Percentiles rank a stretch among this genome's conserved stretches.
Evolutionary conservation across 192 early-diverging fungal species (phyloP).

Genomic region (Geosiphon pyriformis): DNA sequence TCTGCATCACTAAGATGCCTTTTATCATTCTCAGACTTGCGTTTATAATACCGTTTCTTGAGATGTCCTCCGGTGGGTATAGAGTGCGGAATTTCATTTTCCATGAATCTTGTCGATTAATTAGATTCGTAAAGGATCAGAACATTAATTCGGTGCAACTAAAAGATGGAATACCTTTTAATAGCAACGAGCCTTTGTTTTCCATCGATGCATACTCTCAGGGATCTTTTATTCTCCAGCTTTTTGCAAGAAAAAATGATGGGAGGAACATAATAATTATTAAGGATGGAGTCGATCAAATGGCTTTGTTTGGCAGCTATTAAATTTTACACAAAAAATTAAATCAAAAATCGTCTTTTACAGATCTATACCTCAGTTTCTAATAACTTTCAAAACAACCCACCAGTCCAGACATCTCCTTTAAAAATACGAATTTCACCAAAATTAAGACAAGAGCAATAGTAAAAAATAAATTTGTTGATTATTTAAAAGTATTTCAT

Average conservation of each 20-base stretch:
- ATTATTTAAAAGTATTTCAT: no score
- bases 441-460: no score
- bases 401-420: background rate
- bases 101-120: constrained; percentile 25
- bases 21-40: background rate
- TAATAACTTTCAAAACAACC: background rate
- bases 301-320: constrained; percentile 14
- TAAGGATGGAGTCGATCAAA: constrained; percentile 30
- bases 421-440: no score
- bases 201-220: constrained; percentile 29
- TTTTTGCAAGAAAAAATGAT: constrained; percentile 23
- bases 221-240: background rate
- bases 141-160: background rate
- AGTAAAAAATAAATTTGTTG: no score
- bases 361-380: background rate
- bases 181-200: constrained; percentile 31
- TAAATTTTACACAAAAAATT: background rate
- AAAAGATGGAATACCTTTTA: constrained; percentile 23
- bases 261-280: constrained; percentile 32
- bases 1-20: background rate
- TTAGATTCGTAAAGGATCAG: background rate
- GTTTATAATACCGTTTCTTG: constrained; percentile 6
- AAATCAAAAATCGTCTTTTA: background rate
- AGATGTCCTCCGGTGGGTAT: background rate
- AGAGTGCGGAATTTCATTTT: constrained; percentile 27